Conservation (phyloP, 257 asterid species). For the Scutellaria galericulata region DNA sequence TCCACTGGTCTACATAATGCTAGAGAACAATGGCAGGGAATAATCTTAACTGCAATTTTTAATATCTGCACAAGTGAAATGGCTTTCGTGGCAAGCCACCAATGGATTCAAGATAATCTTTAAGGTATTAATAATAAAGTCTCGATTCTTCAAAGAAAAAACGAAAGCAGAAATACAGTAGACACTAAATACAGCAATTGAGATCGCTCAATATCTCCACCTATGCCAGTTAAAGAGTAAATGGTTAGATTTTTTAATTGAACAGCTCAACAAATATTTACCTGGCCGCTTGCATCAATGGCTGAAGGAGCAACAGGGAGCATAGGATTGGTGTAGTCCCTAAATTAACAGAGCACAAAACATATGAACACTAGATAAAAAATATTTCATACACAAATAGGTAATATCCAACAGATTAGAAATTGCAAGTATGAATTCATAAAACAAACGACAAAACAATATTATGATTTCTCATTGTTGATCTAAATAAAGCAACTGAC, state of each 20-base stretch:
- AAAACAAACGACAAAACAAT: conserved; percentile 4
- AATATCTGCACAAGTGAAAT: conserved; percentile 26
- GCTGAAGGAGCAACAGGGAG: conserved; percentile 98
- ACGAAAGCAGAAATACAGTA: conserved; percentile 5
- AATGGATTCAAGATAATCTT: conserved; percentile 19
- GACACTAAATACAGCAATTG: conserved; percentile 19
- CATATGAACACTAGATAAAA: conserved; percentile 11
- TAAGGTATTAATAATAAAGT: neutral
- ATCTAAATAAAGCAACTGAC: conserved; percentile 22
- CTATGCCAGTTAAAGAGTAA: neutral
- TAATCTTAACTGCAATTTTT: conserved; percentile 8
- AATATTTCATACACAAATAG: conserved; percentile 3
- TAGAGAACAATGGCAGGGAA: conserved; percentile 23
- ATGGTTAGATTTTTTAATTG: conserved; percentile 6
- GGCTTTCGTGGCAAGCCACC: neutral
- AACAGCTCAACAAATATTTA: conserved; percentile 39
- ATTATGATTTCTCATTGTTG: conserved; percentile 21
- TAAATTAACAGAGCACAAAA: conserved; percentile 37
- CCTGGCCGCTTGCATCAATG: conserved; percentile 94
- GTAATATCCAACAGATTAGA: neutral
- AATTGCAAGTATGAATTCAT: neutral
- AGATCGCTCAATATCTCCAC: conserved; percentile 1
- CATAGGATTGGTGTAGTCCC: conserved; percentile 94
- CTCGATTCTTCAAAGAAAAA: neutral
- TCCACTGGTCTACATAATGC: neutral